Conservation (phyloP, 2,329 filamentous ascomycete genomes). For the Aspergillus eucalypticola region DNA sequence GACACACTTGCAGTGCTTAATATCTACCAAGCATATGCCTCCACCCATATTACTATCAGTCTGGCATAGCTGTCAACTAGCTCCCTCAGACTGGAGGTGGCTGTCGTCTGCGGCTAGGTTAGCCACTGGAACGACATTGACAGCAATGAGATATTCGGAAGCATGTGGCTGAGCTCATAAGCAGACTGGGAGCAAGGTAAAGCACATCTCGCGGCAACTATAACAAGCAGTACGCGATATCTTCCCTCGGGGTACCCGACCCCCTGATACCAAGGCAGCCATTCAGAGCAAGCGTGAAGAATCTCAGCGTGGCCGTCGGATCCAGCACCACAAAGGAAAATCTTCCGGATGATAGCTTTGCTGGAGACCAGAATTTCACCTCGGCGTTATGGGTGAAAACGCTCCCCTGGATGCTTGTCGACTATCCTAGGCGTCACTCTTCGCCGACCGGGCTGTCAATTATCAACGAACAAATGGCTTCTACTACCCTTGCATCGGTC, state of each 20-base stretch:
- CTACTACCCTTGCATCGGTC: conserved; percentile 22
- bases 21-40: too few relatives aligned
- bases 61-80: too few relatives aligned
- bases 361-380: conserved; percentile 41
- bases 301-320: conserved; percentile 40
- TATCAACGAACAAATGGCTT: conserved; percentile 31
- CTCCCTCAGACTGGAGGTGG: too few relatives aligned
- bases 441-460: conserved; percentile 41
- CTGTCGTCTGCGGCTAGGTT: too few relatives aligned
- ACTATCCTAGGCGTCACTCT: conserved; percentile 43
- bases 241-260: conserved; percentile 37
- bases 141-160: conserved; percentile 36
- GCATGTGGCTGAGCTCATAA: conserved; percentile 29
- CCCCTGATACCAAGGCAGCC: conserved; percentile 26
- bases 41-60: too few relatives aligned
- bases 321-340: conserved; percentile 45
- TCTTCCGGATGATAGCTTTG: conserved; percentile 43
- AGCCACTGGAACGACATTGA: conserved; percentile 38
- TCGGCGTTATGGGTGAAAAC: conserved; percentile 38
- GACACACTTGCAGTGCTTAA: too few relatives aligned
- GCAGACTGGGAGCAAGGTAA: conserved; percentile 33
- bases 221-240: conserved; percentile 27
- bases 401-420: conserved; percentile 38
- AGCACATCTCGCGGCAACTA: conserved; percentile 30
- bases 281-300: conserved; percentile 16